These are phyloP conservation scores for Sarocladium oryzae DNA, from an alignment of 2,329 filamentous ascomycete species.

Conservation along the genomic window DNA sequence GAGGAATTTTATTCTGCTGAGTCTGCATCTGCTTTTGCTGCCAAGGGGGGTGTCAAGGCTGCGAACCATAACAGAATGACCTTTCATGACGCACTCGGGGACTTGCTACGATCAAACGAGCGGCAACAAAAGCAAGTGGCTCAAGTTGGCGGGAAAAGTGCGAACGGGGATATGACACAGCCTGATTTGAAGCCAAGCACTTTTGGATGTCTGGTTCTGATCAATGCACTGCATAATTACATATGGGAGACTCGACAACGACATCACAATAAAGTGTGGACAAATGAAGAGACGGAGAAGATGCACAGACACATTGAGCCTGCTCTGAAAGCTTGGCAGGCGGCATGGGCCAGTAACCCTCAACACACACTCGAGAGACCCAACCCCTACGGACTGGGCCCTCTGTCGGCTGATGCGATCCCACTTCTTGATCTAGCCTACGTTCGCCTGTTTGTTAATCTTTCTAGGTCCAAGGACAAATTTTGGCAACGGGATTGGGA, in stretches of 20 bases:
- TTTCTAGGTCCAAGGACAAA: conserved; percentile 85
- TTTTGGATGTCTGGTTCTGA: conserved; percentile 84
- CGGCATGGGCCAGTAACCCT: conserved; percentile 82
- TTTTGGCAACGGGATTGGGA: conserved; percentile 95
- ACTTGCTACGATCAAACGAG: conserved; percentile 71
- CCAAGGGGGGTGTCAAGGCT: conserved; percentile 64
- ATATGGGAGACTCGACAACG: conserved; percentile 96
- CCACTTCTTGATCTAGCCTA: conserved; percentile 88
- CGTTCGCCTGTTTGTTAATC: conserved; percentile 84
- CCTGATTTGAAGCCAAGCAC: conserved; percentile 75
- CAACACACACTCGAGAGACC: conserved; percentile 78
- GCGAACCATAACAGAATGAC: conserved; percentile 66
- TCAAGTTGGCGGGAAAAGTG: not conserved
- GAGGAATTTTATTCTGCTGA: conserved; percentile 87
- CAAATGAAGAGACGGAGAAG: conserved; percentile 83
- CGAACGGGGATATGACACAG: conserved; percentile 39
- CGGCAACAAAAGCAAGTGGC: conserved; percentile 47
- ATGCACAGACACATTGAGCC: conserved; percentile 96
- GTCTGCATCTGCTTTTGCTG: conserved; percentile 72
- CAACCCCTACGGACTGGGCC: conserved; percentile 74
- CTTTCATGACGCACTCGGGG: conserved; percentile 76
- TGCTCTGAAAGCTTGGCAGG: conserved; percentile 88
- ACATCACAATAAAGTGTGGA: conserved; percentile 85
- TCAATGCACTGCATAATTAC: conserved; percentile 94
- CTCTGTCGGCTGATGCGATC: conserved; percentile 84